Conservation (phyloP, 345 rosid genomes). For the Eucalyptus camaldulensis region DNA sequence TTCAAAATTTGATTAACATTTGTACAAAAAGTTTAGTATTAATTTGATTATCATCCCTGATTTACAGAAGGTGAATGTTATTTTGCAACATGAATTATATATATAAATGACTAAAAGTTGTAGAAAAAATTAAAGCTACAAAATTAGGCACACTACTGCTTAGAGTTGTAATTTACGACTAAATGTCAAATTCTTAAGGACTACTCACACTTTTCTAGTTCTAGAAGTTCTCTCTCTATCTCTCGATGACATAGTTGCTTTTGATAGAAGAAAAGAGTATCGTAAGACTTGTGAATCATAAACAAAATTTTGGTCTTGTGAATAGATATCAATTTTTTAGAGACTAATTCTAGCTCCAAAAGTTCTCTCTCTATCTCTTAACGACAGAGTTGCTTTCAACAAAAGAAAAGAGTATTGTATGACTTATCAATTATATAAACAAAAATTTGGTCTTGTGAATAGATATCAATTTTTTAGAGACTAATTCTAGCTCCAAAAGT, state of each 20-base stretch:
- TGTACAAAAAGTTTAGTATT: not conserved
- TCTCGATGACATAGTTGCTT: not conserved
- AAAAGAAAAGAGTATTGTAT: too few relatives aligned
- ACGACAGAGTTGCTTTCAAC: too few relatives aligned
- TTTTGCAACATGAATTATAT: not conserved
- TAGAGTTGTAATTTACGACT: not conserved
- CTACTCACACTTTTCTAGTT: not conserved
- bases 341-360: too few relatives aligned
- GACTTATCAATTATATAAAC: too few relatives aligned
- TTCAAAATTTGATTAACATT: not conserved
- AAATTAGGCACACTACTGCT: not conserved
- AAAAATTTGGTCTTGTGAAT: too few relatives aligned
- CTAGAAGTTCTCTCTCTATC: not conserved
- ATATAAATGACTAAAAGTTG: not conserved
- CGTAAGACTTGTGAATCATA: not conserved
- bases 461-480: too few relatives aligned
- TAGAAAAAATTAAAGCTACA: not conserved
- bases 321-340: too few relatives aligned
- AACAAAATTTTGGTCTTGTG: too few relatives aligned
- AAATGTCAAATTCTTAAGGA: not conserved
- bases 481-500: too few relatives aligned
- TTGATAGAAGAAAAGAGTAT: not conserved
- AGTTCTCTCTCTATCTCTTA: too few relatives aligned
- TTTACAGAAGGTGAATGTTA: not conserved
- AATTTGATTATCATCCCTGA: not conserved